Evolutionary conservation across 495 filamentous ascomycete species (phyloP).

Genomic region (Aspergillus bertholletiae): DNA sequence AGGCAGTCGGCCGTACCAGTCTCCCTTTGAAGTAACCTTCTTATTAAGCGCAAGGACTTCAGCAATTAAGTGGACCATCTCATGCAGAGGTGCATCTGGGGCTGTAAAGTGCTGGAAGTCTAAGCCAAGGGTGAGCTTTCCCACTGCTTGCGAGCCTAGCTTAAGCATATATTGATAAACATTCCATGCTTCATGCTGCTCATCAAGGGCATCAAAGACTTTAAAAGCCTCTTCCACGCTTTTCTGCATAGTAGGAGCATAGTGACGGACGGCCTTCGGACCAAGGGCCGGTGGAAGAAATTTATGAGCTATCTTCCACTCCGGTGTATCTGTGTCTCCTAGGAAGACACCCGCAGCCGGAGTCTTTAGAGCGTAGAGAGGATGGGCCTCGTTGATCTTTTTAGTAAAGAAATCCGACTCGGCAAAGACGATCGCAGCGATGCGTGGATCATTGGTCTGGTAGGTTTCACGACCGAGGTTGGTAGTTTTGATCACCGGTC

Average conservation of each 20-base stretch:
- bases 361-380: slow-evolving; percentile 43
- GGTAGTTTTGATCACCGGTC: slow-evolving; percentile 49
- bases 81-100: slow-evolving; percentile 37
- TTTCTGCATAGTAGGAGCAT: slow-evolving; percentile 51
- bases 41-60: slow-evolving; percentile 48
- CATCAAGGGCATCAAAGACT: slow-evolving; percentile 52
- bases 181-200: slow-evolving; percentile 47
- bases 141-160: slow-evolving; percentile 49
- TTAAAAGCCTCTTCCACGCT: slow-evolving; percentile 38
- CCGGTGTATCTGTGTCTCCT: slow-evolving; percentile 45
- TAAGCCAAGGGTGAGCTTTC: slow-evolving; percentile 46
- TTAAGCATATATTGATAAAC: slow-evolving; percentile 61
- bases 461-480: slow-evolving; percentile 49
- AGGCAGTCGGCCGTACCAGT: slow-evolving; percentile 49
- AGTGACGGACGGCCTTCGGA: slow-evolving; percentile 54
- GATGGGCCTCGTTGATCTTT: slow-evolving; percentile 45
- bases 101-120: slow-evolving; percentile 50
- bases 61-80: slow-evolving; percentile 38
- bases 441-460: slow-evolving; percentile 46
- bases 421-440: slow-evolving; percentile 35
- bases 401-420: slow-evolving; percentile 52
- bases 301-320: slow-evolving; percentile 49
- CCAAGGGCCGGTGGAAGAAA: slow-evolving; percentile 51
- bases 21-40: slow-evolving; percentile 41
- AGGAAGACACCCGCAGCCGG: slow-evolving; percentile 50